phyloP scores from a whole-genome alignment of 768 basidiomycete species.

The Agrocybe pediades region DNA sequence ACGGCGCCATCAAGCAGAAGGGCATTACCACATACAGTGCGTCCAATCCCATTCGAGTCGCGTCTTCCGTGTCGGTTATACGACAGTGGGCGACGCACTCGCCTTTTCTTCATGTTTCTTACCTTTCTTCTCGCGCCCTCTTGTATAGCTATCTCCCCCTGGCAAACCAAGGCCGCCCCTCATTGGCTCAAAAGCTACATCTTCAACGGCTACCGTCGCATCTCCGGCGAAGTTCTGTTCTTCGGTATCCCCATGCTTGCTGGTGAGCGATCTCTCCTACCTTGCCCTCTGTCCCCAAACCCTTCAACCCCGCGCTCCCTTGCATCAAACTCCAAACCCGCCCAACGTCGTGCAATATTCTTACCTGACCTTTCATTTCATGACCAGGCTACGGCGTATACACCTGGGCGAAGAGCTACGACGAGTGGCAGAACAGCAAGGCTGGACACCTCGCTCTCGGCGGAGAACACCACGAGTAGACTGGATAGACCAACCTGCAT shows the following conservation, averaged over 20 bases:
- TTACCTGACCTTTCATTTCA: slow-evolving; percentile 2
- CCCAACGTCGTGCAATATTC: too few species aligned
- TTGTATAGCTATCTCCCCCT: slow-evolving; percentile 75
- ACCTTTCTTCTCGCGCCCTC: slow-evolving; percentile 1
- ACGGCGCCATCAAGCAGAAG: slow-evolving; percentile 56
- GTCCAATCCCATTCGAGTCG: slow-evolving; percentile 29
- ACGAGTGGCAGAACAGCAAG: slow-evolving; percentile 75
- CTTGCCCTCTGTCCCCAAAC: neutral
- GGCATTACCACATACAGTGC: slow-evolving; percentile 82
- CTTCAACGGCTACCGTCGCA: slow-evolving; percentile 84
- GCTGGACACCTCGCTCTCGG: slow-evolving; percentile 65
- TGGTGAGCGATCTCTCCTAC: slow-evolving; percentile 49
- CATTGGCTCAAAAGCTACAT: slow-evolving; percentile 73
- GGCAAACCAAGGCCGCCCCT: slow-evolving; percentile 72
- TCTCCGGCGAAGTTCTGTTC: slow-evolving; percentile 75
- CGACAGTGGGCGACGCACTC: neutral
- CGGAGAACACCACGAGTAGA: slow-evolving; percentile 38
- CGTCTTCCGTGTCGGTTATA: too few species aligned
- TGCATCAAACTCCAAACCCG: neutral
- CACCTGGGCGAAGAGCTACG: slow-evolving; percentile 73
- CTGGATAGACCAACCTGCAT: neutral
- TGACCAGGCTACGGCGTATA: slow-evolving; percentile 73
- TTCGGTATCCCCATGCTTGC: slow-evolving; percentile 75
- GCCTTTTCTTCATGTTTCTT: neutral
- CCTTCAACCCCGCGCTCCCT: neutral